A percentile compares a stretch with the other conserved stretches of the same genome.
Conservation (phyloP, 495 filamentous ascomycete genomes). For the Tuber calosporum region DNA sequence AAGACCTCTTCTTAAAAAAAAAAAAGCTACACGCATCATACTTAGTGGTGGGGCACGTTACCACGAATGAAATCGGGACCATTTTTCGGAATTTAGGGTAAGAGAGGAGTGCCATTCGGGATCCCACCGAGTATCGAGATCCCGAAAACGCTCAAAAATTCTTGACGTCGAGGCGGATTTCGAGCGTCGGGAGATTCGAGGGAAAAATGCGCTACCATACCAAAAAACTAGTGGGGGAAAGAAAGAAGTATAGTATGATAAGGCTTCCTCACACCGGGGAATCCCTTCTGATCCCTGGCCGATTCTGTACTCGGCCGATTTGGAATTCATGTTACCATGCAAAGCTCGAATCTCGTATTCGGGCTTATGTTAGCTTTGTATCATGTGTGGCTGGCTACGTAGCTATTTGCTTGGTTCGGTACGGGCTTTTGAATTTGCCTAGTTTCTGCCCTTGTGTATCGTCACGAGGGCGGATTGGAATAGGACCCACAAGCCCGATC, state of each 20-base stretch:
- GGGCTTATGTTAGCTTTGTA: neutral
- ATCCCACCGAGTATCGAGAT: neutral
- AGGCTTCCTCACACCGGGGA: neutral
- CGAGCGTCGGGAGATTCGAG: neutral
- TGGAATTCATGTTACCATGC: neutral
- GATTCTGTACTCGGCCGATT: neutral
- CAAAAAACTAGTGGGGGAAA: neutral
- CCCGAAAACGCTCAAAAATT: neutral
- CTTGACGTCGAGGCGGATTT: neutral
- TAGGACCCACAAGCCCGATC: neutral
- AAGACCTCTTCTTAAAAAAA: neutral
- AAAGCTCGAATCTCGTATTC: neutral
- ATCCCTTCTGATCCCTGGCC: neutral
- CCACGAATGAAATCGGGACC: neutral
- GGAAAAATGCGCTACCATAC: neutral
- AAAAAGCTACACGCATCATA: neutral
- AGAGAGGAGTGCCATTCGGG: neutral
- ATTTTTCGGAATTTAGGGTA: neutral
- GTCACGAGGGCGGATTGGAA: neutral
- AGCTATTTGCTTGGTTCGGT: neutral
- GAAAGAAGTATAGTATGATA: too few relatives aligned
- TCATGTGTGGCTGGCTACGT: neutral
- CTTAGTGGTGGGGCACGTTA: neutral
- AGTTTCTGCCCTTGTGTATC: neutral
- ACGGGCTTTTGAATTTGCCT: neutral